phyloP scores from a whole-genome alignment of 2,329 filamentous ascomycete genomes.

The Scedosporium dehoogii region DNA sequence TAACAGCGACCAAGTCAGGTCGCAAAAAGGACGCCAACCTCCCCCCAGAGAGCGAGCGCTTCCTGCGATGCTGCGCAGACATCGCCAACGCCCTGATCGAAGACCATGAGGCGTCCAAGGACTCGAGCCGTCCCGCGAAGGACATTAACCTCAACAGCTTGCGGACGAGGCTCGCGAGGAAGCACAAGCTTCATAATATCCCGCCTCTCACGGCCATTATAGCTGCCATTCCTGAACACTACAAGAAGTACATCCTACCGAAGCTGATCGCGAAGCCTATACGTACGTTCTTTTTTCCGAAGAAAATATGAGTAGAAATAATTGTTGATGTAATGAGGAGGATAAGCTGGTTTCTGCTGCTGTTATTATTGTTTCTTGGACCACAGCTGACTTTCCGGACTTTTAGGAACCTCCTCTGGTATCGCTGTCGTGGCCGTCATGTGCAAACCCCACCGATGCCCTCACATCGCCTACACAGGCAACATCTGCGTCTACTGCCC shows the following conservation, averaged over 20 bases:
- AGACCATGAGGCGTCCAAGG: conserved; percentile 75
- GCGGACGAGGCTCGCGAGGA: conserved; percentile 80
- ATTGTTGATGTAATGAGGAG: neutral
- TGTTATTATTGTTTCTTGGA: neutral
- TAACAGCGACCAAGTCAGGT: conserved; percentile 50
- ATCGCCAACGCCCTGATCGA: conserved; percentile 91
- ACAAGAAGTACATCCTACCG: conserved; percentile 97
- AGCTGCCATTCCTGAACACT: conserved; percentile 95
- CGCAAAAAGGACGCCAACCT: conserved; percentile 66
- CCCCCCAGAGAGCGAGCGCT: conserved; percentile 87
- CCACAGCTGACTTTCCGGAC: neutral
- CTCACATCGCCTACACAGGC: conserved; percentile 95
- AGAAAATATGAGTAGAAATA: neutral
- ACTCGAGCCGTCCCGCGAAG: conserved; percentile 61
- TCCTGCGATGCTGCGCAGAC: conserved; percentile 87
- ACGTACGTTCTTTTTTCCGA: conserved; percentile 34
- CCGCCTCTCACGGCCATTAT: conserved; percentile 95
- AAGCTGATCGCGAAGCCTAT: conserved; percentile 97
- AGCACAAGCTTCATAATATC: conserved; percentile 78
- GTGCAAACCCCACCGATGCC: conserved; percentile 97
- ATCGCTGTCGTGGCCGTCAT: conserved; percentile 98
- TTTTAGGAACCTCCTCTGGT: conserved; percentile 75
- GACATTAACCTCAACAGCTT: conserved; percentile 91
- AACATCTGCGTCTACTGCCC: conserved; percentile 99
- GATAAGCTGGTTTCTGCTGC: neutral